Evolutionary conservation across 108 stramenopile species (phyloP).

Genomic region (Parietichytrium sp.): DNA sequence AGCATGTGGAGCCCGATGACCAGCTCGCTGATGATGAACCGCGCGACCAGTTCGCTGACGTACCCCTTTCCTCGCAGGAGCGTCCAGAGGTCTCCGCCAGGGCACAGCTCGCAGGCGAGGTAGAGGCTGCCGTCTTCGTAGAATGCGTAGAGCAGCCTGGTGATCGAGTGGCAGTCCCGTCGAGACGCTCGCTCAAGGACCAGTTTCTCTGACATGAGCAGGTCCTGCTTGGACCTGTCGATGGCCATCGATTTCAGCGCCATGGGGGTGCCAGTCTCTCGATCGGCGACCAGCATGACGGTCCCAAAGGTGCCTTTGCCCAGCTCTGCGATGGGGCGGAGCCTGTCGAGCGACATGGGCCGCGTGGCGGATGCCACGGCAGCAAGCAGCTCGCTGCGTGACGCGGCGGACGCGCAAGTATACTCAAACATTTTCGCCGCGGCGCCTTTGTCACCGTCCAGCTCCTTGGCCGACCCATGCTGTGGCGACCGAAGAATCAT

Average conservation of each 20-base stretch:
- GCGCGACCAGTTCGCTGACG: slow-evolving; percentile 73
- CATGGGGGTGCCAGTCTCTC: slow-evolving; percentile 25
- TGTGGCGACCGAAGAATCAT: no score
- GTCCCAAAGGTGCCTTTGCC: slow-evolving; percentile 16
- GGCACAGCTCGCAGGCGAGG: slow-evolving; percentile 33
- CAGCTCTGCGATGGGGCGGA: slow-evolving; percentile 3
- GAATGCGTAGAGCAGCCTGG: slow-evolving; percentile 4
- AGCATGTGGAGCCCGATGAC: slow-evolving; percentile 72
- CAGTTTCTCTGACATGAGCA: slow-evolving; percentile 23
- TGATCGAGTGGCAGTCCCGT: neutral
- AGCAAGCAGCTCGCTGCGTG: neutral
- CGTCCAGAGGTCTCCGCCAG: slow-evolving; percentile 13
- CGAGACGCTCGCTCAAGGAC: slow-evolving; percentile 28
- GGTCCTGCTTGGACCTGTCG: neutral
- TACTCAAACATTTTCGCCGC: neutral
- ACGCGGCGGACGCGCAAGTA: neutral
- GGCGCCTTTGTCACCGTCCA: no score
- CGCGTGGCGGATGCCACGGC: neutral
- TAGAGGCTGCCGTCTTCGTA: neutral
- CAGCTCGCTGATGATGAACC: slow-evolving; percentile 62
- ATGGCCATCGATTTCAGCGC: neutral
- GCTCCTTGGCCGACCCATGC: no score
- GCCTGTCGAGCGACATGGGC: neutral
- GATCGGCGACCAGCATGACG: slow-evolving; percentile 3
- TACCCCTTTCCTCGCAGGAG: slow-evolving; percentile 37